A percentile compares a stretch with the other conserved stretches of the same genome.
Conservation (phyloP, 306 rosid species). For the Prunus campanulata region DNA sequence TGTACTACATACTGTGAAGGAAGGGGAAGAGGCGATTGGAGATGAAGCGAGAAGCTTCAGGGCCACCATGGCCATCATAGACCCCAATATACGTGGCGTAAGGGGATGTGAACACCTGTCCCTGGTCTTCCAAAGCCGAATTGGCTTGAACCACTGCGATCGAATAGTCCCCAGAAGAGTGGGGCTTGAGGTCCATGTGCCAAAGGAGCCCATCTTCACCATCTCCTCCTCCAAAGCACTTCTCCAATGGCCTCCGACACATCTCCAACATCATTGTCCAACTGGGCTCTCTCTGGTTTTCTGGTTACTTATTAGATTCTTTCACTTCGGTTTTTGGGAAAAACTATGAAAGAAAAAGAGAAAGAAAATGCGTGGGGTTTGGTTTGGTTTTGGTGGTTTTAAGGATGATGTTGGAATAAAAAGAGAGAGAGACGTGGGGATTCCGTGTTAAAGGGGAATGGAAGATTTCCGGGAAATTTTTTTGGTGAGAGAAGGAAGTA, state of each 20-base stretch:
- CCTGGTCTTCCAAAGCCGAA: constrained; percentile 82
- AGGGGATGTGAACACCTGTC: constrained; percentile 81
- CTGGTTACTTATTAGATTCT: not conserved
- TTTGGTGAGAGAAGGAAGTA: not conserved
- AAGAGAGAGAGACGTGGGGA: constrained; percentile 34
- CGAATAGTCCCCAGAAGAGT: constrained; percentile 89
- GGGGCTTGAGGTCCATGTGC: constrained; percentile 82
- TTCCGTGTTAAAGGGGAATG: constrained; percentile 38
- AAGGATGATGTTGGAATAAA: constrained; percentile 2
- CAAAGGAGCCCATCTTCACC: constrained; percentile 66
- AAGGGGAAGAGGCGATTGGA: constrained; percentile 46
- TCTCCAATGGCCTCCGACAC: constrained; percentile 51
- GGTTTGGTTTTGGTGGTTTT: constrained; percentile 19
- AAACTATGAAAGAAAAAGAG: not conserved
- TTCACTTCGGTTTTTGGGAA: not conserved
- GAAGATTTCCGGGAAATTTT: not conserved
- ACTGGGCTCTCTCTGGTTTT: constrained; percentile 6
- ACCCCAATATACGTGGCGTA: constrained; percentile 67
- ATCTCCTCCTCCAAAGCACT: constrained; percentile 50
- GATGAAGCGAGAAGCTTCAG: constrained; percentile 65
- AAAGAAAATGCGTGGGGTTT: constrained; percentile 13
- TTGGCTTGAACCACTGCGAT: constrained; percentile 95
- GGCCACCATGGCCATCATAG: constrained; percentile 79
- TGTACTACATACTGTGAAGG: constrained; percentile 41
- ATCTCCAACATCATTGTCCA: constrained; percentile 54